Base-by-base conservation (phyloP, 257 asterid genomes). In the Gynochthodes officinalis region DNA sequence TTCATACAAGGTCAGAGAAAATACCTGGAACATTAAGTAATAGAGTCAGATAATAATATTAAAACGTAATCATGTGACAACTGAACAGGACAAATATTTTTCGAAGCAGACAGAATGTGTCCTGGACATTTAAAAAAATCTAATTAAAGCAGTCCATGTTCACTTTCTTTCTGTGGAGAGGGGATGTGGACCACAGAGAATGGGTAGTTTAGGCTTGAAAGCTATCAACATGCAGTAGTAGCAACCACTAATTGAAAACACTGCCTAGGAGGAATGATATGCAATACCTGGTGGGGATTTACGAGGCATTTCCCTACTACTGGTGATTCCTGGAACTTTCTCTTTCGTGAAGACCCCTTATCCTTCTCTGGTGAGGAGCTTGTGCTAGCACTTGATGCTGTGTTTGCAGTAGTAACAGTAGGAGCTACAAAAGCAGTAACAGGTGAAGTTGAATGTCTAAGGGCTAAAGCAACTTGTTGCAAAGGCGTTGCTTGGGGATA, bases 1-100 rank as follows among this genome's bases (percentile, higher is more conserved):
- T 86, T 94, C 93, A 88, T 73, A 89, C 85, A 93, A 94, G 98
- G 89, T 89, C 93, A 87, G 97, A 91, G 97, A 86, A 87, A 94
- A 88, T 89, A 94, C 97, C 99, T 91, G 99, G 98, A 94, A 91
- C 82, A 84, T 78, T 79, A 86, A 85, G 89, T 78, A 84, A 70
- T 59, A 75, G 74, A 61, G 87, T 94, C 89, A 92, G 95, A 77
- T 67, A 42, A 54, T 16, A 13, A 40, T 19, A 39, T 58, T 13
- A 50, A 32, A n/a, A 4, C 33, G 33, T 23, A 19, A 18, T 35
- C 32, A 37, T 18, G 7, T 50, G 33, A 52, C 46, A 1, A 19
- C 11, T 32, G n/a, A n/a, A n/a, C 14, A 7, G 48, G 50, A 69
- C 1, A 19, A 48, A 67, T 19, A 37, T 25, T 32, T 50, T 19